A percentile compares a stretch with the other conserved stretches of the same genome.
phyloP scores from a whole-genome alignment of 2,329 filamentous ascomycete genomes.

The Venturia oleaginea region DNA sequence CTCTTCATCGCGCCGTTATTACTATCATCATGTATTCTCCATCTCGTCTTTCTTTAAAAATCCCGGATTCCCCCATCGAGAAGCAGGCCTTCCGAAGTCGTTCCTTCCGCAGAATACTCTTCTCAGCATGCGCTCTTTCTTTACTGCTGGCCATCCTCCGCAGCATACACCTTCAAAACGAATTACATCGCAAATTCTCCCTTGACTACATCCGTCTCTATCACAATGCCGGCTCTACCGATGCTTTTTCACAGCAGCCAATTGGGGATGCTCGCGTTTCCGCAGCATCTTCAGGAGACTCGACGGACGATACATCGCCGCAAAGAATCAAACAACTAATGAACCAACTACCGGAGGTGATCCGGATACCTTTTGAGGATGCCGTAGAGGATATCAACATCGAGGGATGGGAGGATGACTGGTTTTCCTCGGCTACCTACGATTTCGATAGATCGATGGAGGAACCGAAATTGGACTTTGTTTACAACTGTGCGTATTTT shows the following conservation, averaged over 20 bases:
- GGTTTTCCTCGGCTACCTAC: conserved; percentile 30
- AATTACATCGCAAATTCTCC: not conserved
- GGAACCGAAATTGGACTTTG: conserved; percentile 37
- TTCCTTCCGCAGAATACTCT: conserved; percentile 5
- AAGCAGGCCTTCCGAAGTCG: conserved; percentile 9
- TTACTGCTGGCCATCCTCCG: not conserved
- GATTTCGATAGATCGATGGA: conserved; percentile 19
- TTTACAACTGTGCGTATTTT: conserved; percentile 28
- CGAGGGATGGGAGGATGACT: conserved; percentile 36
- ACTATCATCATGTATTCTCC: not conserved
- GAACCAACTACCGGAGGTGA: conserved; percentile 27
- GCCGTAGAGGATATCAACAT: conserved; percentile 29
- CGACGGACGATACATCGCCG: not conserved
- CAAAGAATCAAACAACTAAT: not conserved
- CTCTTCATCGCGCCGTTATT: not conserved
- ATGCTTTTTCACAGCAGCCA: not conserved
- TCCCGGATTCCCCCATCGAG: conserved; percentile 7
- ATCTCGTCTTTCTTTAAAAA: not conserved
- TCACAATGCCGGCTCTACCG: not conserved
- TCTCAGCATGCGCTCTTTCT: not conserved
- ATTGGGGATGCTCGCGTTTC: not conserved
- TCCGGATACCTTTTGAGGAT: conserved; percentile 34
- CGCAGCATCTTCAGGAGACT: not conserved
- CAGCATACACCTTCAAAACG: not conserved
- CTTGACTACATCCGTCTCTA: not conserved